These are phyloP conservation scores for Pyricularia sp. DNA, from an alignment of 2,329 filamentous ascomycete species.

Conservation along the genomic window DNA sequence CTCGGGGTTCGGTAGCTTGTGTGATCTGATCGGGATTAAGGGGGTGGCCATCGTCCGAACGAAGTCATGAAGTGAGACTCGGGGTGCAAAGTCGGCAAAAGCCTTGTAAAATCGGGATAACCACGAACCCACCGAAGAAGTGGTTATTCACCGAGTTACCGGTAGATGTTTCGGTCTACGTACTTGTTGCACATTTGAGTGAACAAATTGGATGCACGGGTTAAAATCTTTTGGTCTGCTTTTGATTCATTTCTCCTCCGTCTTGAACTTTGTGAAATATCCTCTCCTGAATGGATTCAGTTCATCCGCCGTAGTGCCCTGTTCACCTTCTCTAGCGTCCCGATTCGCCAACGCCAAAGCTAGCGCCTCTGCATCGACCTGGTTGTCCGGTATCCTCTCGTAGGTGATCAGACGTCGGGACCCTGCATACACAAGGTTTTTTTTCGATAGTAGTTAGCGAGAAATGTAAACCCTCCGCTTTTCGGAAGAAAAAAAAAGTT, in stretches of 20 bases:
- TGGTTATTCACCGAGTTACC: background rate
- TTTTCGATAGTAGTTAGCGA: background rate
- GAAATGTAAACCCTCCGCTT: background rate
- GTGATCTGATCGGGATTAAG: background rate
- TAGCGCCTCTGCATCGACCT: conserved; percentile 37
- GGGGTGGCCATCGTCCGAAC: background rate
- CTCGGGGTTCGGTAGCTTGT: background rate
- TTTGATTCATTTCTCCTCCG: background rate
- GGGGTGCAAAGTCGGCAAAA: background rate
- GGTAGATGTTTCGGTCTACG: background rate
- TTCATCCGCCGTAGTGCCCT: conserved; percentile 45
- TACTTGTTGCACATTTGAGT: background rate
- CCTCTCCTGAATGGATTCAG: conserved; percentile 51
- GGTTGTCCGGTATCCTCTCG: conserved; percentile 53
- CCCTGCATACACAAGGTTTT: conserved; percentile 41
- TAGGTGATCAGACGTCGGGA: conserved; percentile 85
- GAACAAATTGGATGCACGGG: background rate
- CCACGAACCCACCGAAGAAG: background rate
- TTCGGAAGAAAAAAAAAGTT: background rate
- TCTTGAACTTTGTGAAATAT: conserved; percentile 42
- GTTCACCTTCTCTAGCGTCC: conserved; percentile 17
- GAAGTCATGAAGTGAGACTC: background rate
- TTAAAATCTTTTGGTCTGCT: background rate
- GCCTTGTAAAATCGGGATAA: background rate
- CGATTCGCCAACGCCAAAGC: conserved; percentile 16